Conservation (phyloP, 345 rosid genomes). For the Gossypium australe region DNA sequence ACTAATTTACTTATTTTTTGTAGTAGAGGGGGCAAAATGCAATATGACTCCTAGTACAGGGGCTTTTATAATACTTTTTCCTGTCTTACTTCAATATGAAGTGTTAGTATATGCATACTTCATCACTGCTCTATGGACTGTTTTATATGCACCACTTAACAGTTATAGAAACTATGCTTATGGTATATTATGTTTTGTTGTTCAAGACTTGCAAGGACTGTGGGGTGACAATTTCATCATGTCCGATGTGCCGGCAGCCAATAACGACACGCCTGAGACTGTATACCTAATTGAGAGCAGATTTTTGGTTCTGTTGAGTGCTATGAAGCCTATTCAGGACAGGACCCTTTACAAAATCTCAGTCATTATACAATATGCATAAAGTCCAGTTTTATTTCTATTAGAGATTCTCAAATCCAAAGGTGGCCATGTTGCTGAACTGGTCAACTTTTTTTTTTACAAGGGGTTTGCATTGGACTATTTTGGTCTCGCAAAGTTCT, state of each 20-base stretch:
- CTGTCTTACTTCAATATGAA: neutral
- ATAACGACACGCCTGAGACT: conserved; percentile 69
- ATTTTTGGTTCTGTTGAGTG: neutral
- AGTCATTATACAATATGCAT: neutral
- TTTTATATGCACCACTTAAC: neutral
- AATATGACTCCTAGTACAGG: too few relatives aligned
- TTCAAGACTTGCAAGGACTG: conserved; percentile 90
- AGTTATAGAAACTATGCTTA: neutral
- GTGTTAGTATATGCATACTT: neutral
- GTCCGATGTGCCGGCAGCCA: conserved; percentile 74
- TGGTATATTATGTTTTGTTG: neutral
- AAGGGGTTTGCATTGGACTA: neutral
- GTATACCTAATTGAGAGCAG: conserved; percentile 32
- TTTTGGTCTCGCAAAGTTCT: neutral
- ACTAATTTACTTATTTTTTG: too few relatives aligned
- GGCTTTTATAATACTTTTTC: too few relatives aligned
- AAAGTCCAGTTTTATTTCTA: neutral
- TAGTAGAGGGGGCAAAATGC: too few relatives aligned
- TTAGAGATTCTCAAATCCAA: neutral
- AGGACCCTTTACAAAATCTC: neutral
- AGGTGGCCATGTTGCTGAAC: neutral
- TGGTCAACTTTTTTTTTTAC: neutral
- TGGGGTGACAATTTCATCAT: conserved; percentile 39
- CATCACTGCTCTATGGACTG: neutral
- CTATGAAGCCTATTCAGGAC: neutral